A percentile compares a stretch with the other conserved stretches of the same genome.
These are phyloP conservation scores for Yamadazyma philogaea DNA, from an alignment of 805 yeast species.

Conservation along the genomic window DNA sequence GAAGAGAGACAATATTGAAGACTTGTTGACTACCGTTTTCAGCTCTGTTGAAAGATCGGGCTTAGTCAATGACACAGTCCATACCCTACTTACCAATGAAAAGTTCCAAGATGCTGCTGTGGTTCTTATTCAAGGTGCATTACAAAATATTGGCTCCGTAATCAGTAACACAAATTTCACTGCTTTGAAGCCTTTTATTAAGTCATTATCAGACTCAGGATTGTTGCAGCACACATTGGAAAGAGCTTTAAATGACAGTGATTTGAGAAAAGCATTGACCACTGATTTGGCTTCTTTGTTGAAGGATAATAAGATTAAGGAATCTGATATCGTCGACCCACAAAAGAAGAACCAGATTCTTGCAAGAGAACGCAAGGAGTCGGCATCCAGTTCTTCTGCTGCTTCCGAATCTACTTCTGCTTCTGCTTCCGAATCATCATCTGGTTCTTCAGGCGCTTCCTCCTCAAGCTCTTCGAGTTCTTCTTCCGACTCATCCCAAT, in stretches of 20 bases:
- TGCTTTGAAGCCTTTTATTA: conserved; percentile 20
- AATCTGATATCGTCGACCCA: conserved; percentile 14
- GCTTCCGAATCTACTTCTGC: conserved; percentile 8
- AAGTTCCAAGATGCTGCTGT: conserved; percentile 25
- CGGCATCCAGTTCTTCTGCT: conserved; percentile 5
- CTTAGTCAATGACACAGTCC: conserved; percentile 23
- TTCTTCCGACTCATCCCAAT: conserved; percentile 7
- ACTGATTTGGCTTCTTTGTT: conserved; percentile 21
- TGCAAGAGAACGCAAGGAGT: conserved; percentile 8
- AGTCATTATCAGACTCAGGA: conserved; percentile 21
- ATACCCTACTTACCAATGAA: conserved; percentile 21
- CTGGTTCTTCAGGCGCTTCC: conserved; percentile 9
- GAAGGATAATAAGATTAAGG: conserved; percentile 14
- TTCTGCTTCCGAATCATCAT: conserved; percentile 4
- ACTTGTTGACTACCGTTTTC: conserved; percentile 28
- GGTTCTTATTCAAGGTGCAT: conserved; percentile 21
- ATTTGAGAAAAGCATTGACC: conserved; percentile 22
- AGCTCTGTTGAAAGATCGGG: conserved; percentile 26
- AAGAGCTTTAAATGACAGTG: conserved; percentile 22
- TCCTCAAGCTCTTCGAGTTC: conserved; percentile 11
- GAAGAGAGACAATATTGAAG: conserved; percentile 30
- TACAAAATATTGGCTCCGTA: conserved; percentile 19
- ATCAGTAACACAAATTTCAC: conserved; percentile 17
- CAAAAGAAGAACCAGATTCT: conserved; percentile 8
- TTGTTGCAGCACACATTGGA: conserved; percentile 22